Base-by-base conservation (phyloP, 179 eudicot genomes). In the Actinidia arguta region DNA sequence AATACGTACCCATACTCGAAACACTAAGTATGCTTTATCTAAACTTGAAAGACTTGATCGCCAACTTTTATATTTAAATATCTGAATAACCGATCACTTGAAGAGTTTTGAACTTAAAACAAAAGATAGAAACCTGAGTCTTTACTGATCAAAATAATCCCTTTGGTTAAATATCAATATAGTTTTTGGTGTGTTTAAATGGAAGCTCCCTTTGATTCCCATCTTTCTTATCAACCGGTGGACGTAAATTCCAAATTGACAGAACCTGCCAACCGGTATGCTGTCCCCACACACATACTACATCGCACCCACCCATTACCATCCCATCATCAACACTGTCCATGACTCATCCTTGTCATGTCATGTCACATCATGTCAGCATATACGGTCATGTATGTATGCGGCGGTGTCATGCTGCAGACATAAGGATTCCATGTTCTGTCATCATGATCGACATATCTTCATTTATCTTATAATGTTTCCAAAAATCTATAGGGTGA, bases 361-460 rank as follows among this genome's bases (percentile, higher is more conserved):
- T 73, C 75, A 73, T 50, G 79, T 62, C 83, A 50, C 73, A 36
- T 82, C 84, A 54, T 74, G 24, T 36, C 71, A 67, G 27, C 25
- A n/a, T 39, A 25, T 63, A 39, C 13, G 25, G 84, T 82, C 69
- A 66, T 82, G 44, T 76, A 76, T 52, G 55, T 55, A 67, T 52
- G 80, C 12, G 79, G 75, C 66, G 39, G 64, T 75, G 66, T 76
- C 56, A 76, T 82, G 77, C 77, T 59, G 62, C 70, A 27, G 27
- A 18, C 78, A 46, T 81, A 22, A 46, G 61, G 74, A 73, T 48
- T 22, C 12, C 62, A 25, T 24, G 22, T 58, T 68, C 42, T 44
- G 27, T 50, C 42, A 24, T 46, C 27, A 67, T 61, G 72, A 81
- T 64, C 62, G 25, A 68, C 64, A 2, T 61, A 61, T 12, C 8